Conservation (phyloP, 164 flowering plant genomes). For the Aristolochia contorta region DNA sequence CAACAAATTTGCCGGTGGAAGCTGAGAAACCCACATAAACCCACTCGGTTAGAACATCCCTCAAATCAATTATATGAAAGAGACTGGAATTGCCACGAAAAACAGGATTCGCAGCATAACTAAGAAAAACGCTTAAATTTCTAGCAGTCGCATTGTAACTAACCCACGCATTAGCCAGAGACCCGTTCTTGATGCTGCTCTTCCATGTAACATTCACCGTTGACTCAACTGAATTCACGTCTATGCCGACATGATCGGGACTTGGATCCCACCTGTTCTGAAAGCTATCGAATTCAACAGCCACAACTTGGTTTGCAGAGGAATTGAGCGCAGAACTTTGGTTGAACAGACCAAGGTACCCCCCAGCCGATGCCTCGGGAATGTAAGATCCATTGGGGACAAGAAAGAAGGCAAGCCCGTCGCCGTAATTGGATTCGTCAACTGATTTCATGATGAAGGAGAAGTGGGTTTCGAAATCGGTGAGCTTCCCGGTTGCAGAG, state of each 20-base stretch:
- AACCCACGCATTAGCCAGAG: conserved; percentile 42
- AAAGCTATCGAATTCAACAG: conserved; percentile 49
- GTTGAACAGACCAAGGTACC: conserved; percentile 20
- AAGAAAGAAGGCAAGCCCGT: conserved; percentile 50
- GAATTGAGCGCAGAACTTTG: conserved; percentile 1
- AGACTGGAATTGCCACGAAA: conserved; percentile 23
- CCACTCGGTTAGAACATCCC: conserved; percentile 29
- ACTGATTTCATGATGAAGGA: conserved; percentile 25
- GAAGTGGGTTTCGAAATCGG: conserved; percentile 45
- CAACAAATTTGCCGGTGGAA: conserved; percentile 38
- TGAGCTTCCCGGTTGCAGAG: conserved; percentile 12
- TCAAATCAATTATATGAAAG: conserved; percentile 30
- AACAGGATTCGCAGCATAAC: conserved; percentile 28
- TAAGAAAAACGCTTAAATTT: conserved; percentile 34
- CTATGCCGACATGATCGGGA: conserved; percentile 37
- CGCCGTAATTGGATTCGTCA: conserved; percentile 8
- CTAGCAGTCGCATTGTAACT: conserved; percentile 5
- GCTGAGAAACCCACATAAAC: conserved; percentile 60
- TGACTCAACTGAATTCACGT: conserved; percentile 38
- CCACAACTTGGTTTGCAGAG: conserved; percentile 19
- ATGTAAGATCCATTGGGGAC: conserved; percentile 22
- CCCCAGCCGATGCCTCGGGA: conserved; percentile 16
- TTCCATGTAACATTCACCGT: conserved; percentile 28
- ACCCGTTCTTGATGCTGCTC: conserved; percentile 32
- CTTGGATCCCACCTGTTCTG: conserved; percentile 38